phyloP scores from a whole-genome alignment of 768 basidiomycete species.

The Myochromella boudieri region DNA sequence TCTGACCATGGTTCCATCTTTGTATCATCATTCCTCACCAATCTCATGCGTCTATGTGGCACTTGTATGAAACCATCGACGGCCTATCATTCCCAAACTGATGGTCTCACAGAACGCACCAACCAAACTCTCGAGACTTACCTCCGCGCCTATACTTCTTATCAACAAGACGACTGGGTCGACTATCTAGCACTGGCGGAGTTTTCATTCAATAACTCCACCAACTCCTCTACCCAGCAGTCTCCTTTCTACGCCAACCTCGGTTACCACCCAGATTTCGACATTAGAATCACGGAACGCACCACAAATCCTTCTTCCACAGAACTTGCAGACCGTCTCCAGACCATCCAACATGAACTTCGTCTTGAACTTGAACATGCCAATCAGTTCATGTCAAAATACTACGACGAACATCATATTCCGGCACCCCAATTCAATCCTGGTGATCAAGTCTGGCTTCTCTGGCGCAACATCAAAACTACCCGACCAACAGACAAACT shows the following conservation, averaged over 20 bases:
- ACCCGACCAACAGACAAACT: constrained; percentile 3
- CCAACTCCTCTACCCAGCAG: constrained; percentile 29
- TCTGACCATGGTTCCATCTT: constrained; percentile 33
- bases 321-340: not conserved
- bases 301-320: constrained; percentile 7
- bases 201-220: constrained; percentile 39
- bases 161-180: constrained; percentile 34
- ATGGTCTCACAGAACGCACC: constrained; percentile 7
- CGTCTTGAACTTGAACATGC: constrained; percentile 4
- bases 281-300: not conserved
- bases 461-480: constrained; percentile 7
- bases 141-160: constrained; percentile 32
- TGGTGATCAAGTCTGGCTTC: constrained; percentile 2
- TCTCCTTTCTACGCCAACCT: constrained; percentile 37
- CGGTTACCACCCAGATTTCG: constrained; percentile 8
- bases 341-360: constrained; percentile 6
- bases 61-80: constrained; percentile 26
- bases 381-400: constrained; percentile 7
- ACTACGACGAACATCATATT: constrained; percentile 3
- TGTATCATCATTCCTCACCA: constrained; percentile 28
- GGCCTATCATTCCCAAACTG: constrained; percentile 39
- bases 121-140: constrained; percentile 29
- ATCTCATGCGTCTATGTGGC: constrained; percentile 10
- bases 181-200: constrained; percentile 33
- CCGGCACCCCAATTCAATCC: constrained; percentile 1